Base-by-base conservation (phyloP, 805 yeast genomes). In the Starmera quercuum region DNA sequence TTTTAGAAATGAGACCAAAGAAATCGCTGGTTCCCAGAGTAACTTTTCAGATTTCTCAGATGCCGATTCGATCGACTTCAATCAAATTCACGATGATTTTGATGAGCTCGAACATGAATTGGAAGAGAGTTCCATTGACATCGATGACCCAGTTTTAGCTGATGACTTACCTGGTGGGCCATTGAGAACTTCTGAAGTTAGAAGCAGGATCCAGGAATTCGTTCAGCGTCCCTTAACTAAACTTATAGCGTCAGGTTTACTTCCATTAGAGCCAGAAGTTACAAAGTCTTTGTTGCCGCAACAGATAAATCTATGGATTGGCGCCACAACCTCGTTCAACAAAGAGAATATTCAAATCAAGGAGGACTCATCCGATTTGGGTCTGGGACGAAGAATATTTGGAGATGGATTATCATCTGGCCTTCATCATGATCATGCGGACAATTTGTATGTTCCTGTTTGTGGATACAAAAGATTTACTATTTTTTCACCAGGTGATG, bases 401-500 rank as follows among this genome's bases (percentile, higher is more conserved):
- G 70, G 72, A 1, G 61, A 64, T 2, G 81, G 80, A 2, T 63
- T 77, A 1, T 78, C 86, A 0, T 78, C 87, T 2, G 90, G 90
- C 0, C 56, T 82, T 10, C 90, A 82, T 45, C 90, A 82, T 51
- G 90, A 82, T 51, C 88, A 81, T 54, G 84, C 88, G 2, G 88
- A 81, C 49, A 82, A 82, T 46, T 57, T 82, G 23, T 82, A 82
- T 49, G 62, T 81, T 5, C 71, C 82, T 2, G 49, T 75, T 1
- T 56, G 65, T 19, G 92, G 90, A 0, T 49, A 45, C 7, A 82
- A 82, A 46, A 51, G 87, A 39, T 82, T 82, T 52, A 80, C 88
- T 0, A 45, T 82, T 6, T 79, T 68, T 47, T 62, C 78, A 5
- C 90, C 92, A 1, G 58, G 59, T 18, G 83, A 75, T 46, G 85